Base-by-base conservation (phyloP, 2,329 filamentous ascomycete genomes). In the Aspergillus aculeatus region DNA sequence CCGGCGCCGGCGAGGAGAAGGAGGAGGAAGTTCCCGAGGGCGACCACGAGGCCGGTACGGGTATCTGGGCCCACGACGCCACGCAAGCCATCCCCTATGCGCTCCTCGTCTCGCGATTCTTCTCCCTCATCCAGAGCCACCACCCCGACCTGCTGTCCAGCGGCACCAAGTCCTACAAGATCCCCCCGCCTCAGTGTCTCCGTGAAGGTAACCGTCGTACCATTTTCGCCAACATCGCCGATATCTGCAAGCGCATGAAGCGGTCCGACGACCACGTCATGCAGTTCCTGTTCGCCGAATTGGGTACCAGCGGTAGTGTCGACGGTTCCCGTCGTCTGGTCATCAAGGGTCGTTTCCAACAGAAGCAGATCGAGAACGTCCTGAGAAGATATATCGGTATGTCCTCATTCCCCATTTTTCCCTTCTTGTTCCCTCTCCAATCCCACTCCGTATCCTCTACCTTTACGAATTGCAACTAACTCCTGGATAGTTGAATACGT, bases 181-280 rank as follows among this genome's bases (percentile, higher is more conserved):
- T 99, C 69, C 95, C 95, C 55, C 95, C 95, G 56, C 95, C 95
- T 54, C 95, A 99, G 83, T 98, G 95, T 82, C 87, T 98, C 75
- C 93, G 95, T 82, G 95, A 99, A 92, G 95, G 95, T 77, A 99
- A 99, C 88, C 96, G 96, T 87, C 96, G 96, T 89, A 99, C 95
- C 64, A 96, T 99, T 74, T 99, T 99, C 74, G 95, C 94, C 83
- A 99, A 99, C 83, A 95, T 99, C 74, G 87, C 92, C 76, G 95
- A 99, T 77, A 98, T 99, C 73, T 96, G 92, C 86, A 96, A 96
- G 86, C 88, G 94, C 72, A 98, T 99, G 93, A 99, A 99, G 88
- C 88, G 95, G 78, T 93, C 91, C 65, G 94, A 98, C 75, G 95
- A 99, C 81, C 95, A 97, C 82, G 90, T 99, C 67, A 98, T 92